These are phyloP conservation scores for Trametes maxima DNA, from an alignment of 768 basidiomycete species.

Conservation along the genomic window DNA sequence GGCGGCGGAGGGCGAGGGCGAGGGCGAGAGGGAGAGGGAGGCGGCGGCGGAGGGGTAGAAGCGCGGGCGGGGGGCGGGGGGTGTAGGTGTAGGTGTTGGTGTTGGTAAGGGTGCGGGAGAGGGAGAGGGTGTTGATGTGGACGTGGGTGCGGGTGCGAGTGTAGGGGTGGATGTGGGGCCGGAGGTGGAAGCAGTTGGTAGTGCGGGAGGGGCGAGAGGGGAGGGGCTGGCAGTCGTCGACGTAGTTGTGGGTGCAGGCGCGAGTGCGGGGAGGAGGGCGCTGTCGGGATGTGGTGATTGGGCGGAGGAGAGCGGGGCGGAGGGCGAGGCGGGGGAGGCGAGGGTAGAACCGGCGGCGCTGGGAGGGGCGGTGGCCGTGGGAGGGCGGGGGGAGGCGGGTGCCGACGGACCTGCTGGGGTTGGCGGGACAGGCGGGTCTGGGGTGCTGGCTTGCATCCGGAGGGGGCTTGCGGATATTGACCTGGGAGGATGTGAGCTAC, in stretches of 20 bases:
- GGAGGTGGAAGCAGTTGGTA: constrained; percentile 15
- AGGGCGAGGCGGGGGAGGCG: constrained; percentile 1
- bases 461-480: constrained; percentile 26
- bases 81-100: constrained; percentile 7
- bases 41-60: constrained; percentile 75
- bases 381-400: constrained; percentile 1
- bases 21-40: constrained; percentile 55
- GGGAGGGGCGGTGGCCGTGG: background rate
- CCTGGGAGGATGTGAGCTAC: background rate
- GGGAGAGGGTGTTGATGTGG: constrained; percentile 23
- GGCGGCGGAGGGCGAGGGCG: too few relatives aligned
- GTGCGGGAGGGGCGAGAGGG: constrained; percentile 25
- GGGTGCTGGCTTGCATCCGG: constrained; percentile 19
- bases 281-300: constrained; percentile 17
- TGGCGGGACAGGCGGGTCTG: background rate
- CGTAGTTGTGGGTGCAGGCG: constrained; percentile 3
- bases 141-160: constrained; percentile 14
- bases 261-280: constrained; percentile 7
- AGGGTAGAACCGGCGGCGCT: background rate
- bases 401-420: background rate
- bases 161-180: constrained; percentile 9
- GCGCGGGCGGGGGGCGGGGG: constrained; percentile 38
- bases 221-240: constrained; percentile 9
- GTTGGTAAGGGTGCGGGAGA: constrained; percentile 11
- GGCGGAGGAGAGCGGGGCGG: background rate